Percentiles rank a stretch among this genome's conserved stretches.
Conservation (phyloP, 768 basidiomycete species). For the Cubamyces lactineus region DNA sequence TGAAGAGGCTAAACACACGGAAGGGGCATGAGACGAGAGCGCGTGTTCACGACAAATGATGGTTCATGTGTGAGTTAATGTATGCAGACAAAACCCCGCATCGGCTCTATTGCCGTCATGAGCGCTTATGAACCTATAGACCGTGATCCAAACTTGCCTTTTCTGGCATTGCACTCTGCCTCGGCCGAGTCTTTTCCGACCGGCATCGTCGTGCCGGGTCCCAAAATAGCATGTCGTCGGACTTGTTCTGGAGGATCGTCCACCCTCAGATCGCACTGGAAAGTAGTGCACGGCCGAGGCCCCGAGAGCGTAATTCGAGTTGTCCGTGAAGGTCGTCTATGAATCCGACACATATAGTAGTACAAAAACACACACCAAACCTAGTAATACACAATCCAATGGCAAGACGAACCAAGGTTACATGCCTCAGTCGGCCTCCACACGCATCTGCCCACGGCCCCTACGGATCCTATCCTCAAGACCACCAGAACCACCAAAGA, state of each 20-base stretch:
- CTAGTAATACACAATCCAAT: constrained; percentile 5
- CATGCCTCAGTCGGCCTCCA: constrained; percentile 54
- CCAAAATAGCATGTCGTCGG: neutral
- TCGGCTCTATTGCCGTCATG: neutral
- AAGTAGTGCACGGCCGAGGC: too few relatives aligned
- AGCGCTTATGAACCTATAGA: constrained; percentile 8
- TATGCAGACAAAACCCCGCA: neutral
- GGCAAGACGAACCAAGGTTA: neutral
- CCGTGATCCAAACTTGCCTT: constrained; percentile 20
- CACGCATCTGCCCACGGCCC: constrained; percentile 71
- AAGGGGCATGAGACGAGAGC: neutral
- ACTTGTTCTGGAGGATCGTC: too few relatives aligned
- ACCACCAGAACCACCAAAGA: constrained; percentile 78
- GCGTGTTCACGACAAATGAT: neutral
- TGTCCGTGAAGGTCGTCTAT: too few relatives aligned
- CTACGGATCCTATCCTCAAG: constrained; percentile 79
- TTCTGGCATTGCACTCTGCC: constrained; percentile 2
- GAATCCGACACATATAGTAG: neutral
- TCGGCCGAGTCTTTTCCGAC: constrained; percentile 15
- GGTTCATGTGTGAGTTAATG: constrained; percentile 1
- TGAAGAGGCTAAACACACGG: neutral
- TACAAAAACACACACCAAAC: constrained; percentile 2
- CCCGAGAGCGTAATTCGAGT: too few relatives aligned
- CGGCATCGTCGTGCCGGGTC: neutral
- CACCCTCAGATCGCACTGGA: too few relatives aligned